Evolutionary conservation across 495 filamentous ascomycete genomes (phyloP).

Genomic region (Daldinia vernicosa): DNA sequence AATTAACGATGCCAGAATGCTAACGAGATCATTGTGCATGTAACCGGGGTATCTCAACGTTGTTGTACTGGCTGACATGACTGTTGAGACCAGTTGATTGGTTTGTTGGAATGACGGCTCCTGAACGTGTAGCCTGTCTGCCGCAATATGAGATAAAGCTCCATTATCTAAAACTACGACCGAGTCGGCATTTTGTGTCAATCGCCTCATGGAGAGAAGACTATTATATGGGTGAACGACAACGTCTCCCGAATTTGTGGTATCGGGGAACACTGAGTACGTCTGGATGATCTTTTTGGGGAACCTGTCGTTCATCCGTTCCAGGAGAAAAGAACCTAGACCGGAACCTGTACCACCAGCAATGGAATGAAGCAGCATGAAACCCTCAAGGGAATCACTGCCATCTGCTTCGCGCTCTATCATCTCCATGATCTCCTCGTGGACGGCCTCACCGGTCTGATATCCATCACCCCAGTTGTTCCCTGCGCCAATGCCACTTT

Average conservation of each 20-base stretch:
- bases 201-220: slow-evolving; percentile 84
- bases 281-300: slow-evolving; percentile 99
- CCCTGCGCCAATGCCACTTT: slow-evolving; percentile 89
- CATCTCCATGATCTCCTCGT: slow-evolving; percentile 99
- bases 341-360: slow-evolving; percentile 96
- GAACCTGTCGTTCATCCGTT: slow-evolving; percentile 95
- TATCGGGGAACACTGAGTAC: slow-evolving; percentile 97
- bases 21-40: slow-evolving; percentile 99
- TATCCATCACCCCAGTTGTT: slow-evolving; percentile 99
- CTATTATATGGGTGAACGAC: slow-evolving; percentile 99
- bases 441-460: slow-evolving; percentile 86
- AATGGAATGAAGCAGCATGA: slow-evolving; percentile 98
- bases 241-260: slow-evolving; percentile 81
- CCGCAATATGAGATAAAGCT: slow-evolving; percentile 90
- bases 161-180: slow-evolving; percentile 98
- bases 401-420: slow-evolving; percentile 98
- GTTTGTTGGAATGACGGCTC: slow-evolving; percentile 96
- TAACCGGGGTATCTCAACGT: slow-evolving; percentile 97
- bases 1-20: slow-evolving; percentile 94
- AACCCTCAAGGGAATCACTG: slow-evolving; percentile 96
- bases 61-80: slow-evolving; percentile 98
- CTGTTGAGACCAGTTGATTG: slow-evolving; percentile 95
- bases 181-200: slow-evolving; percentile 96
- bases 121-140: slow-evolving; percentile 91
- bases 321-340: slow-evolving; percentile 92